Base-by-base conservation (phyloP, 345 rosid genomes). In the Arabis hirsuta region DNA sequence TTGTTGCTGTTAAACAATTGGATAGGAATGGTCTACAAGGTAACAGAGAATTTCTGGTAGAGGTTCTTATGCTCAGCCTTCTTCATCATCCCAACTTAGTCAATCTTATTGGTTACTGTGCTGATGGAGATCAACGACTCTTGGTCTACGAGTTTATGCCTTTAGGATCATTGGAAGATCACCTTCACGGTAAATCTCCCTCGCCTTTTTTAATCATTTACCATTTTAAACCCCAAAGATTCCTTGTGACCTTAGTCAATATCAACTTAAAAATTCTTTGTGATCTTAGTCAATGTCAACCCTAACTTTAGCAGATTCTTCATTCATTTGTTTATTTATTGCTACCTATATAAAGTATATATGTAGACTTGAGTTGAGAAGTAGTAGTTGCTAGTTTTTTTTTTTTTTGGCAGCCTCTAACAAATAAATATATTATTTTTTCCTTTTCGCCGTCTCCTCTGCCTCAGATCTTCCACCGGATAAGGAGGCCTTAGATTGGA, bases 1-100 rank as follows among this genome's bases (percentile, higher is more conserved):
- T 84, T 69, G 98, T 92, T 74, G 99, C 99, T 53, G 96, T 96
- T 67, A 96, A 96, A 78, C 98, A 92, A 74, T 73, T 92, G 81
- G 99, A 96, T 62, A 84, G 96, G 73, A 90, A 96, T 79, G 99
- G 99, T 47, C 88, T 96, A 59, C 99, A 96, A 82, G 99, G 99
- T 62, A 96, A 92, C 78, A 79, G 98, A 77, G 99, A 96, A 75
- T 96, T 96, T 74, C 82, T 96, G 64, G 99, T 96, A 57, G 99
- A 96, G 81, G 99, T 96, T 76, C 96, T 96, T 54, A 96, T 96
- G 99, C 90, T 96, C 66, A 96, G 99, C 77, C 97, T 96, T 78
- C 90, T 96, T 71, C 98, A 96, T 84, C 99, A 96, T 68, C 84
- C 85, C 22, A 96, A 96, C 84, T 90, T 96, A 20, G 98, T 96